Percentiles rank a stretch among this genome's conserved stretches.
Evolutionary conservation across 2,329 filamentous ascomycete species (phyloP).

Genomic region (Fusarium sp.): DNA sequence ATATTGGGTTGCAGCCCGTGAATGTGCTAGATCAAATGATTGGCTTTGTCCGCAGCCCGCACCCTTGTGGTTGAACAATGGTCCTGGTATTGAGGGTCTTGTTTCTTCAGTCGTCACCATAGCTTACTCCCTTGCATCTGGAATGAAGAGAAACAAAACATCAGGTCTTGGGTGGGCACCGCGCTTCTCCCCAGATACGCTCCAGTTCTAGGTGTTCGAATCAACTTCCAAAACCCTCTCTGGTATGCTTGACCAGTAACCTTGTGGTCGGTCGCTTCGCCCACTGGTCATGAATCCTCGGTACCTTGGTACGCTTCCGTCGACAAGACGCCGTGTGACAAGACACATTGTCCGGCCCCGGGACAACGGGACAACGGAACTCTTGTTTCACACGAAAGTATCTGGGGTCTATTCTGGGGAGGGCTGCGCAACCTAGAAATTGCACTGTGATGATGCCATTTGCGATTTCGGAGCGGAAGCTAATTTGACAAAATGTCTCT

Average conservation of each 20-base stretch:
- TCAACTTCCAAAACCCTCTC: constrained; percentile 27
- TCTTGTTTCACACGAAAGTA: neutral
- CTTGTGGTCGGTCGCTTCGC: constrained; percentile 21
- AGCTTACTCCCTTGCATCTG: constrained; percentile 17
- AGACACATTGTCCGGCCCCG: constrained; percentile 10
- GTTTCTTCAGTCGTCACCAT: constrained; percentile 12
- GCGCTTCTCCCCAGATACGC: constrained; percentile 14
- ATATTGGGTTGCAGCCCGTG: constrained; percentile 10
- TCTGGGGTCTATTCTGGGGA: neutral
- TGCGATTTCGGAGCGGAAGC: neutral
- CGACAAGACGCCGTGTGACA: constrained; percentile 20
- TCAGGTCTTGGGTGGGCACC: constrained; percentile 30
- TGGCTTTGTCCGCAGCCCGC: neutral
- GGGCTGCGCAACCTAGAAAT: neutral
- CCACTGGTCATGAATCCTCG: constrained; percentile 15
- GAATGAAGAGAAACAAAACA: constrained; percentile 35
- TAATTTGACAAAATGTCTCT: neutral
- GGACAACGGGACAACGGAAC: constrained; percentile 5
- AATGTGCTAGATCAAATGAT: constrained; percentile 8
- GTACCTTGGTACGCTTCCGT: constrained; percentile 18
- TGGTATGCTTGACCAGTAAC: constrained; percentile 26
- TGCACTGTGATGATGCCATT: neutral
- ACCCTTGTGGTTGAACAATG: constrained; percentile 8
- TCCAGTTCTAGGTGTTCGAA: constrained; percentile 25
- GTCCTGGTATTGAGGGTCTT: constrained; percentile 19